Base-by-base conservation (phyloP, 169 alveolate genomes). In the Eimeria sp. region DNA sequence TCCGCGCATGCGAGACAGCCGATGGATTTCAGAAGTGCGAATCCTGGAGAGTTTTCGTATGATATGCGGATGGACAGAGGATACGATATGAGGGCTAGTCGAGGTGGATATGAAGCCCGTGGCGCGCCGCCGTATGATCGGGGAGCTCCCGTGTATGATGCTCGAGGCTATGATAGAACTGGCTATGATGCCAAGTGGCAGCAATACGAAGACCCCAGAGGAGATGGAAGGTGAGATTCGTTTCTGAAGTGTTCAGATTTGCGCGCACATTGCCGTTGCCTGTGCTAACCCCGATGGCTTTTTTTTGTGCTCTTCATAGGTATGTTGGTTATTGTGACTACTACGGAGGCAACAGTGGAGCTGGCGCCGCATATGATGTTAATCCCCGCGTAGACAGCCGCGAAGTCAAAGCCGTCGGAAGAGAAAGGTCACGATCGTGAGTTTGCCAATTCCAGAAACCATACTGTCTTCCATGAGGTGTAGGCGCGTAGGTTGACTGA, bases 61-160 rank as follows among this genome's bases (percentile, higher is more conserved):
- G 93, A 87, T n/a, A 87, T 87, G 93, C 82, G 93, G n/a, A 87
- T 87, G 93, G 93, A 87, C 34, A 87, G 93, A 43, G 93, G 93
- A 6, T 87, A 87, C 61, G 93, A 87, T 43, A 13, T 87, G 70
- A 87, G 93, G 61, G 67, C 82, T 13, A 27, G 83, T 22, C 93
- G 93, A 49, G 93, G 83, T 4, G 93, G 93, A 9, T 87, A 87
- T n/a, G 93, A 87, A 18, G 73, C 93, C 25, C 93, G 93, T 27
- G 93, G 93, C 13, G 93, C 83, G 1, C 91, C 91, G 2, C 93
- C 93, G 25, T 87, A 87, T 43, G 93, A 87, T 7, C 93, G 93
- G 30, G 93, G 93, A 20, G 93, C 93, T 7, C 93, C 93, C 4
- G 72, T 87, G 14, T 87, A 87, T 63, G 93, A 87, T 63, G 93